Conservation (phyloP, 768 basidiomycete genomes). For the Lactifluus hygrophoroides region DNA sequence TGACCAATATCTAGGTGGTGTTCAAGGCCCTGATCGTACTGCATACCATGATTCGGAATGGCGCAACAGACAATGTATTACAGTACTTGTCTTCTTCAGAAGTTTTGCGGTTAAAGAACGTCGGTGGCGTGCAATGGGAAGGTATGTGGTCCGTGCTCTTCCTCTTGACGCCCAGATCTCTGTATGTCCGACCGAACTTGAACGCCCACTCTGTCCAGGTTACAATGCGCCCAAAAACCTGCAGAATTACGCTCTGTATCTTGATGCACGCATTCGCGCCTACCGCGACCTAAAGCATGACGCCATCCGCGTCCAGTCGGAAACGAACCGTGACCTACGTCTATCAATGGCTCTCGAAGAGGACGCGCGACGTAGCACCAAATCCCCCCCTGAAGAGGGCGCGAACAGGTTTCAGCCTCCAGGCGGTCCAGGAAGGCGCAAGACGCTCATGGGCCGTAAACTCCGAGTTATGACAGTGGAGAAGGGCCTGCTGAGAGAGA, state of each 20-base stretch:
- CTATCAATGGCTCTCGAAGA: slow-evolving; percentile 57
- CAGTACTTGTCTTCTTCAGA: slow-evolving; percentile 75
- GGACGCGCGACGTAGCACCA: slow-evolving; percentile 25
- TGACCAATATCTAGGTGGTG: slow-evolving; percentile 56
- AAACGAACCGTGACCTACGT: slow-evolving; percentile 81
- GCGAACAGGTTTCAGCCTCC: neutral
- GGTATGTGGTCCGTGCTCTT: slow-evolving; percentile 38
- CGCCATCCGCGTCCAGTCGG: slow-evolving; percentile 86
- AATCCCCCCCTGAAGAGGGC: slow-evolving; percentile 15
- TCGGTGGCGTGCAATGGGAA: slow-evolving; percentile 81
- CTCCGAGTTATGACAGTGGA: slow-evolving; percentile 89
- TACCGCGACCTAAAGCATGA: slow-evolving; percentile 92
- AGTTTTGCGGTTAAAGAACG: slow-evolving; percentile 72
- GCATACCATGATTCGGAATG: slow-evolving; percentile 94
- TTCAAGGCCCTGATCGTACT: slow-evolving; percentile 96
- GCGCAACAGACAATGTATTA: slow-evolving; percentile 90
- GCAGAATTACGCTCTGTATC: slow-evolving; percentile 78
- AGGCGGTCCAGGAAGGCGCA: slow-evolving; percentile 40
- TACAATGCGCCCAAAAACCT: slow-evolving; percentile 82
- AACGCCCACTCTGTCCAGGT: slow-evolving; percentile 37
- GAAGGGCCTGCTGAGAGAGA: slow-evolving; percentile 90
- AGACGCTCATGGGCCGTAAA: slow-evolving; percentile 76
- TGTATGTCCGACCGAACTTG: neutral
- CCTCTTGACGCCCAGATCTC: neutral
- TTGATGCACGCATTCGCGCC: slow-evolving; percentile 80